Evolutionary conservation across 306 rosid species (phyloP), one percentile per base, ranked within the genome.

Genomic region (Amphicarpaea edgeworthii): DNA sequence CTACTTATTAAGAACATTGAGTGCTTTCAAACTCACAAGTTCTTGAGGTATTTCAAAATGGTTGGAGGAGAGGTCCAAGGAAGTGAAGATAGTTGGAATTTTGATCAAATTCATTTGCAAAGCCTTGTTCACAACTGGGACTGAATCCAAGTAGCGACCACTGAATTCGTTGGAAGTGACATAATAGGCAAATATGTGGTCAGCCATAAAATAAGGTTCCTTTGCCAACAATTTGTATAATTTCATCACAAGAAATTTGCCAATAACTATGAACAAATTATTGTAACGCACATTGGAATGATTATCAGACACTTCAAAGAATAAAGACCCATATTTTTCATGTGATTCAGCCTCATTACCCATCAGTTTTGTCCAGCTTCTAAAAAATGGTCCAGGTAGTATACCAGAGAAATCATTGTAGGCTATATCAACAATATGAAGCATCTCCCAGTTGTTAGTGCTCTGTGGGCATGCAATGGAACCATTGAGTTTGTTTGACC

Each of bases 351-450:
- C 26, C 20, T 49, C 75, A 7, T 49, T 41, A 32, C 7, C 20
- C 38, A 34, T n/a, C 83, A 88, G 72, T 55, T 73, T 73, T 16
- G 17, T n/a, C 89, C 80, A 85, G 0, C 64, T 63, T 37, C 1
- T 42, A 57, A 85, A 38, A 59, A 16, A 12, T 60, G 9, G 1
- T 46, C 62, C 21, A 8, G 77, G 80, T 63, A 86, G 9, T 49
- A 23, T n/a, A 9, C 83, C 88, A 2, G 6, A 66, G 15, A 85
- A 85, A 64, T 64, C 77, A 72, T 86, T 88, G 41, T 23, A 20
- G 49, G 83, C 68, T 10, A 79, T 21, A 55, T 79, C 83, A 55
- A 79, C 79, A 43, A 79, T 79, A 8, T 73, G 79, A 72, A 79
- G 69, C 73, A 68, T 79, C 34, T 72, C 41, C 4, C 75, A 89